Base-by-base conservation (phyloP, 768 basidiomycete species). In the Tylopilus vinaceipallidus region DNA sequence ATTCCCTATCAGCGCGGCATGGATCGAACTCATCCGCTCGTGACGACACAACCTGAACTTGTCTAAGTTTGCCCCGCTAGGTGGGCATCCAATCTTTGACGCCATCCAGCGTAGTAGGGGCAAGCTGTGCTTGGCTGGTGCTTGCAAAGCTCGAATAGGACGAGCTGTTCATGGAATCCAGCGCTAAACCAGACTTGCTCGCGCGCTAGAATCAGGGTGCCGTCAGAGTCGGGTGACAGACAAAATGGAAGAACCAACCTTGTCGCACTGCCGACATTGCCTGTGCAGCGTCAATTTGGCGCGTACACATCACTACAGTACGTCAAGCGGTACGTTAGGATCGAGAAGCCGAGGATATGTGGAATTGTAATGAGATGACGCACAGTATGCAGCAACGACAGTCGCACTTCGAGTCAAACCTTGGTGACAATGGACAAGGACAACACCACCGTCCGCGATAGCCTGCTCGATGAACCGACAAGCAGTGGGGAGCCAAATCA, bases 151-250 rank as follows among this genome's bases (percentile, higher is more conserved):
- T 84, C 84, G 47, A 86, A 89, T 40, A 90, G 71, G 29, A 87
- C 81, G 23, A 90, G 77, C 57, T 90, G 87, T 69, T 88, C 84
- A 49, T 85, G 81, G 66, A 89, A 88, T 37, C 86, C 87, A n/a
- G 84, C 78, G 53, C 81, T 86, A 52, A 81, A 78, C 86, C 86
- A 88, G 45, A 88, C 85, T 60, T 88, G 84, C 66, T 86, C 82
- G 42, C 86, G 83, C 41, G 80, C 86, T 88, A 57, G 13, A 30
- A 43, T 20, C 14, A 24, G 32, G 14, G 12, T 53, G 27, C 7
- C 30, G 14, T 53, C 23, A 55, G 49, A 48, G 29, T 32, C 32
- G 17, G 19, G 35, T 14, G 17, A 54, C 42, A 17, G 50, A 12
- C 50, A 36, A 45, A 33, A 44, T 22, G 50, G 36, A 16, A 30